These are phyloP conservation scores for Gaillardinia entomophila DNA, from an alignment of 805 yeast genomes.

Conservation along the genomic window DNA sequence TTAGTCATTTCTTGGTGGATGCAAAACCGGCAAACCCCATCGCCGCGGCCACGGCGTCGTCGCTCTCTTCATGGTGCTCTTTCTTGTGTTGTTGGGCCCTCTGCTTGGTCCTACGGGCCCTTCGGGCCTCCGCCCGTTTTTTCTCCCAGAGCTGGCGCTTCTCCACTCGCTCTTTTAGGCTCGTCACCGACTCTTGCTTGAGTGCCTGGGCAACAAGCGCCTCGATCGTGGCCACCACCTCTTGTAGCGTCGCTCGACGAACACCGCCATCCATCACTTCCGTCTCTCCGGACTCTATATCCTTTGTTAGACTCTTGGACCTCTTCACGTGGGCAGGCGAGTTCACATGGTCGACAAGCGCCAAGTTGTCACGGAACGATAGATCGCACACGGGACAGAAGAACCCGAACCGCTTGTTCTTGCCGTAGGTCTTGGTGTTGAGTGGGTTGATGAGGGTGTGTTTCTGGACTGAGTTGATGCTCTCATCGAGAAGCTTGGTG, in stretches of 20 bases:
- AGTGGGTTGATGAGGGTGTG: slow-evolving; percentile 27
- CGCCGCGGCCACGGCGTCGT: slow-evolving; percentile 23
- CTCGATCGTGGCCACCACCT: slow-evolving; percentile 27
- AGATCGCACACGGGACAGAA: slow-evolving; percentile 75
- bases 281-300: slow-evolving; percentile 1
- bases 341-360: slow-evolving; percentile 78
- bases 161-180: slow-evolving; percentile 36
- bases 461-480: slow-evolving; percentile 27
- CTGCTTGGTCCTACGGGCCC: slow-evolving; percentile 15
- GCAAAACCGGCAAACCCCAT: slow-evolving; percentile 65
- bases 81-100: slow-evolving; percentile 9
- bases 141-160: slow-evolving; percentile 34
- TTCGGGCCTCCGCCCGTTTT: slow-evolving; percentile 21
- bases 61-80: slow-evolving; percentile 7
- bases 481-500: slow-evolving; percentile 21
- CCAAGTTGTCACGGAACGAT: slow-evolving; percentile 77
- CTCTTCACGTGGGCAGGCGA: slow-evolving; percentile 58
- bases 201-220: slow-evolving; percentile 21
- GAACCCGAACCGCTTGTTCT: slow-evolving; percentile 72
- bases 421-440: slow-evolving; percentile 14
- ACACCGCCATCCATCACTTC: slow-evolving; percentile 28
- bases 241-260: slow-evolving; percentile 27
- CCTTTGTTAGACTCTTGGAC: slow-evolving; percentile 13
- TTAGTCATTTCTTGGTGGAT: slow-evolving; percentile 32
- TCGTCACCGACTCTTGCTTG: slow-evolving; percentile 10